Percentiles rank a stretch among this genome's conserved stretches.
These are phyloP conservation scores for Beauveria pseudobassiana DNA, from an alignment of 2,329 filamentous ascomycete species.

Conservation along the genomic window DNA sequence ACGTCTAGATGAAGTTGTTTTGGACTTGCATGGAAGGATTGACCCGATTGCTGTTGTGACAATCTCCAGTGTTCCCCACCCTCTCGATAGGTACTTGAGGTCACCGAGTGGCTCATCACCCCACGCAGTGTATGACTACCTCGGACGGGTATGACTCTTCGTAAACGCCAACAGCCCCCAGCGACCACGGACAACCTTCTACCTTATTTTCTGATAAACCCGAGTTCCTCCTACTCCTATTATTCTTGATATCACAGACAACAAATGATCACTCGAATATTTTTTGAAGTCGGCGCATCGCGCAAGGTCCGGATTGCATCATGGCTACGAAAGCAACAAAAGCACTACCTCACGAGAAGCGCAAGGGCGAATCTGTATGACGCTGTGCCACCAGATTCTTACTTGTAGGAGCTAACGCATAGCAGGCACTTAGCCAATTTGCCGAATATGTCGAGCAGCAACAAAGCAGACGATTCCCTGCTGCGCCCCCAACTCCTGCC, in stretches of 20 bases:
- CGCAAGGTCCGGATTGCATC: constrained; percentile 21
- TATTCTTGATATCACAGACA: not conserved
- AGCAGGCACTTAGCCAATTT: constrained; percentile 80
- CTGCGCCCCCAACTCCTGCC: constrained; percentile 21
- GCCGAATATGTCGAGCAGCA: constrained; percentile 96
- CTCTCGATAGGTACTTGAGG: not conserved
- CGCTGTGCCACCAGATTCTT: constrained; percentile 16
- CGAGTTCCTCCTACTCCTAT: not conserved
- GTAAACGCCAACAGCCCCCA: not conserved
- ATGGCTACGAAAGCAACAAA: constrained; percentile 53
- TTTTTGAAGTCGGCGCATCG: constrained; percentile 11
- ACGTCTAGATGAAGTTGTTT: not conserved
- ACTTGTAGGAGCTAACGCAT: not conserved
- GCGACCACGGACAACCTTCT: not conserved
- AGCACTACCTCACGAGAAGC: constrained; percentile 67
- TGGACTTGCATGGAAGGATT: not conserved
- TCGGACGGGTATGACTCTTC: constrained; percentile 4
- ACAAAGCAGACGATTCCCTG: constrained; percentile 64
- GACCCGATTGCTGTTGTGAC: not conserved
- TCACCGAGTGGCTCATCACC: constrained; percentile 7
- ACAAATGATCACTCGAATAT: constrained; percentile 26
- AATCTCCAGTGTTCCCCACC: not conserved
- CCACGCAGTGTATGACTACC: constrained; percentile 5
- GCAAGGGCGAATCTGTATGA: constrained; percentile 74
- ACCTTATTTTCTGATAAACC: not conserved